Conservation (phyloP, 768 basidiomycete genomes). For the Boletus reticuloceps region DNA sequence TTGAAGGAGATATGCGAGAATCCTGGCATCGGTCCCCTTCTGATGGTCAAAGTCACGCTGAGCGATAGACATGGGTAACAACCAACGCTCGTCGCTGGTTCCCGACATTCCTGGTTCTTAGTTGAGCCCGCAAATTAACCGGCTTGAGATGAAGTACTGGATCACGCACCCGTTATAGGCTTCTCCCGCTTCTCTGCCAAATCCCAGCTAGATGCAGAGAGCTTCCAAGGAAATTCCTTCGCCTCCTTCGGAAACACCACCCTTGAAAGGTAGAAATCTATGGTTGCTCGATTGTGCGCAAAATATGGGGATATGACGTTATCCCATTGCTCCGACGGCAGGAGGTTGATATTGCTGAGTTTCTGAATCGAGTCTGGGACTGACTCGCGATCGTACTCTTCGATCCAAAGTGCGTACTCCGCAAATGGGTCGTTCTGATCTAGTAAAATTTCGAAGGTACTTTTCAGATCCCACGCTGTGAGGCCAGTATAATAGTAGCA, state of each 20-base stretch:
- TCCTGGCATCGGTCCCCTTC: slow-evolving; percentile 41
- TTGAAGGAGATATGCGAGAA: slow-evolving; percentile 27
- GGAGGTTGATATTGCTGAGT: background rate
- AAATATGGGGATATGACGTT: background rate
- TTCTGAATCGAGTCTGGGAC: background rate
- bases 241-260: too few relatives aligned
- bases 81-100: slow-evolving; percentile 31
- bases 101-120: slow-evolving; percentile 35
- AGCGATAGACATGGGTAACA: too few relatives aligned
- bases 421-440: too few relatives aligned
- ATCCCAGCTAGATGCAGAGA: too few relatives aligned
- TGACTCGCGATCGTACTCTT: background rate
- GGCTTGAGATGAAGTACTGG: too few relatives aligned
- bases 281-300: too few relatives aligned
- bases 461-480: background rate
- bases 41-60: background rate
- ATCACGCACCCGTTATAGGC: slow-evolving; percentile 1
- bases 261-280: too few relatives aligned
- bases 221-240: too few relatives aligned
- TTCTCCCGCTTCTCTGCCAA: too few relatives aligned
- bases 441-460: background rate
- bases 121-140: background rate
- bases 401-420: background rate
- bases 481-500: too few relatives aligned
- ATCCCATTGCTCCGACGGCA: background rate